These are phyloP conservation scores for Halophytophthora batemanensis DNA, from an alignment of 352 stramenopile species.

Conservation along the genomic window DNA sequence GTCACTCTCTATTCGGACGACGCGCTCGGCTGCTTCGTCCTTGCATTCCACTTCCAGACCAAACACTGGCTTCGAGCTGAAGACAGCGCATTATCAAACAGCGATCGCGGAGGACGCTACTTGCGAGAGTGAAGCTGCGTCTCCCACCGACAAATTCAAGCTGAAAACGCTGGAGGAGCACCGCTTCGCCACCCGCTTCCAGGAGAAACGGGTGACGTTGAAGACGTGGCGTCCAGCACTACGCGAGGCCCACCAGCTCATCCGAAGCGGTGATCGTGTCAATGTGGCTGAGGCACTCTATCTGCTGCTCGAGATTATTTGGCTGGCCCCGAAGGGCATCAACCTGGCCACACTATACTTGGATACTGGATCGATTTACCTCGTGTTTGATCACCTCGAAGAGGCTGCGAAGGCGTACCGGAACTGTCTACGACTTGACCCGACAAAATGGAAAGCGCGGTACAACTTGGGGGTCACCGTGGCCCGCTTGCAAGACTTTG, in stretches of 20 bases:
- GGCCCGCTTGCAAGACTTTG: conserved; percentile 44
- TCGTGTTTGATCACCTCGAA: conserved; percentile 44
- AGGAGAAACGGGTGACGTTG: conserved; percentile 39
- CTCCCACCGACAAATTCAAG: conserved; percentile 12
- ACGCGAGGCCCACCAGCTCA: conserved; percentile 23
- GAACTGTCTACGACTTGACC: conserved; percentile 38
- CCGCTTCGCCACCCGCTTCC: conserved; percentile 46
- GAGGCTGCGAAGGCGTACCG: conserved; percentile 53
- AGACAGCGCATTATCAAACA: conserved; percentile 12
- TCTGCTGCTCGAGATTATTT: conserved; percentile 54
- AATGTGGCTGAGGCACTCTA: conserved; percentile 49
- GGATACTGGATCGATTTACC: conserved; percentile 54
- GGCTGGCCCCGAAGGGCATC: conserved; percentile 28
- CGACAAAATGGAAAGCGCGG: conserved; percentile 35
- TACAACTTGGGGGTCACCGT: conserved; percentile 51
- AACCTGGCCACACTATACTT: conserved; percentile 37
- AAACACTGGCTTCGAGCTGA: conserved; percentile 8
- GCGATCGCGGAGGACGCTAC: conserved; percentile 12
- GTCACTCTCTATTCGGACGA: conserved; percentile 15
- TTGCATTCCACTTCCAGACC: conserved; percentile 3
- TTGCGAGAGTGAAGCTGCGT: conserved; percentile 3
- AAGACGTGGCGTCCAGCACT: conserved; percentile 38
- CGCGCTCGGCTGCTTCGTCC: conserved; percentile 10
- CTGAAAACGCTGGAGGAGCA: conserved; percentile 61
- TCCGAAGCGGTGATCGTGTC: conserved; percentile 27